Evolutionary conservation across 352 stramenopile species (phyloP).

Genomic region (Globisporangium acanthophoron): DNA sequence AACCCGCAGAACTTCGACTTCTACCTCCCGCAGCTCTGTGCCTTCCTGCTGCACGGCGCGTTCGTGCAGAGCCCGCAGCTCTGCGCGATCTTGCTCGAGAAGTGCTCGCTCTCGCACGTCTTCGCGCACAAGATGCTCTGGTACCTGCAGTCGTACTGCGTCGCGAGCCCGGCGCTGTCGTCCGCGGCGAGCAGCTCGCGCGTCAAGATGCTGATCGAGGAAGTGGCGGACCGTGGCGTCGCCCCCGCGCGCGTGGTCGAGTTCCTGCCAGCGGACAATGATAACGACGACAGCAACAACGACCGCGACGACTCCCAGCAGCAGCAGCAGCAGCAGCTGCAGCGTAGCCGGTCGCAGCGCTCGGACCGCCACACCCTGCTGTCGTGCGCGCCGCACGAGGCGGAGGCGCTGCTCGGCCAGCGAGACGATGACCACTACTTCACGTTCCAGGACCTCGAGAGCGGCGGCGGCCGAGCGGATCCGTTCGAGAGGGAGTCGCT

Average conservation of each 20-base stretch:
- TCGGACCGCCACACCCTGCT: constrained; percentile 14
- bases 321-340: constrained; percentile 18
- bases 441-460: constrained; percentile 59
- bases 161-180: constrained; percentile 51
- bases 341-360: background rate
- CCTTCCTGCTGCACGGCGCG: constrained; percentile 68
- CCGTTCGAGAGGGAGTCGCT: constrained; percentile 66
- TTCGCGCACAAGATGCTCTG: constrained; percentile 84
- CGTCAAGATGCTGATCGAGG: constrained; percentile 77
- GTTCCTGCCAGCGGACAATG: constrained; percentile 11
- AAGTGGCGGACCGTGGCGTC: constrained; percentile 54
- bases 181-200: constrained; percentile 47
- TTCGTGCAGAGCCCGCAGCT: constrained; percentile 65
- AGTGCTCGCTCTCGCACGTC: constrained; percentile 79
- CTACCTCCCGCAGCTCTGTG: constrained; percentile 80
- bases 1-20: constrained; percentile 75
- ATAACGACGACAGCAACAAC: constrained; percentile 14
- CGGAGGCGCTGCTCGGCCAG: constrained; percentile 38
- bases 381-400: constrained; percentile 33
- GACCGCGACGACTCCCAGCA: constrained; percentile 6
- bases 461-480: constrained; percentile 22
- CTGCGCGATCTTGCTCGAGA: constrained; percentile 60
- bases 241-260: constrained; percentile 41
- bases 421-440: constrained; percentile 58
- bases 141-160: constrained; percentile 79